Base-by-base conservation (phyloP, 1,284 basidiomycete species). In the Naganishia liquefaciens region DNA sequence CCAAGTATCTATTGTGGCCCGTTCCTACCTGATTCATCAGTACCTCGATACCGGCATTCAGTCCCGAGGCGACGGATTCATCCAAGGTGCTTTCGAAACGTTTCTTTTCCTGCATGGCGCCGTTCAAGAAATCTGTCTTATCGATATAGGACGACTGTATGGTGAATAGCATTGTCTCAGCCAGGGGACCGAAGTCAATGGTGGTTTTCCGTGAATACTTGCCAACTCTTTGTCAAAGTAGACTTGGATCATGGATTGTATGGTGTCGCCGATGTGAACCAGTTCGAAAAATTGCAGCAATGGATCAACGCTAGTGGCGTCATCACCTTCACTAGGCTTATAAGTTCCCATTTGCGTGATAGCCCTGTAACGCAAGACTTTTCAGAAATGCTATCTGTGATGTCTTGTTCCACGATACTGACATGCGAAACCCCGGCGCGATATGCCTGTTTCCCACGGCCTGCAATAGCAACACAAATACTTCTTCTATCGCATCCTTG, bases 211-310 rank as follows among this genome's bases (percentile, higher is more conserved):
- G 37, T 64, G 19, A 47, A 30, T 23, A 69, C 83, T 30, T 63
- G 89, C 90, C 74, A 98, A 81, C 73, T 96, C 94, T 75, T 94
- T 94, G 74, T 98, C 93, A 74, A 94, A 99, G 78, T 95, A 99
- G 1, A 98, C 95, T 71, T 98, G 92, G 2, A 96, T 87, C 87
- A 99, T 96, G 30, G 89, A 91, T 79, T 94, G 91, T 57, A 99
- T 97, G 21, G 92, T 99, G 76, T 99, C 95, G 0, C 93, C 96
- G 19, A 98, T 83, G 80, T 99, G 95, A 0, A 96, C 94, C 19
- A 99, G 83, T 81, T 98, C 95, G 71, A 99, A 98, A 79, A 99
- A 99, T 77, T 98, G 93, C 50, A 97, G 81, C 1, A 99, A 80
- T 0, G 95, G 93, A 0, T 93, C 91, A 1, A 98, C 93, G 64